Conservation (phyloP, 306 rosid genomes). For the Quercus parvula region DNA sequence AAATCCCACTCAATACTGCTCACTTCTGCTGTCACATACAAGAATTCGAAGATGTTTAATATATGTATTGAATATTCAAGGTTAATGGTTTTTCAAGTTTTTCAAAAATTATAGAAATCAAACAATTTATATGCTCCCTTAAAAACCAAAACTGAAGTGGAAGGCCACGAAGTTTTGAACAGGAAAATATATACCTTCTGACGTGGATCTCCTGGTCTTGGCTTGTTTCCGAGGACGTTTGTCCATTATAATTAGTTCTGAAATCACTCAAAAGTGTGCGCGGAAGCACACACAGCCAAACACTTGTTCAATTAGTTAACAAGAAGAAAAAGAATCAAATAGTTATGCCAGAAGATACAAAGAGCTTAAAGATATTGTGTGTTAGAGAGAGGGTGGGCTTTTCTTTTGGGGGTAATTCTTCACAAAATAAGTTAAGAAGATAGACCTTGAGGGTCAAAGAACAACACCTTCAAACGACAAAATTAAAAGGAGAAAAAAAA, state of each 20-base stretch:
- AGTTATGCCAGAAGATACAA: neutral
- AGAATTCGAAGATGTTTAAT: neutral
- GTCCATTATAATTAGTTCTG: neutral
- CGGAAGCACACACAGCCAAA: neutral
- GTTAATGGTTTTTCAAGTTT: too few species aligned
- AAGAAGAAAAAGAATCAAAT: neutral
- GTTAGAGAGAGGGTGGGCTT: neutral
- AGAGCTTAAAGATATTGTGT: neutral
- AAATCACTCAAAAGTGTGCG: neutral
- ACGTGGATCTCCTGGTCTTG: neutral
- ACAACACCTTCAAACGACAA: neutral
- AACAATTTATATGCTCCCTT: neutral
- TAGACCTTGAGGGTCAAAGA: neutral
- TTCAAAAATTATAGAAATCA: neutral
- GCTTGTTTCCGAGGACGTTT: conserved; percentile 2
- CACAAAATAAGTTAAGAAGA: neutral
- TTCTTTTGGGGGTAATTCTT: neutral
- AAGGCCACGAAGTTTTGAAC: neutral
- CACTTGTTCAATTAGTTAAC: neutral
- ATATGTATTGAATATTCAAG: neutral
- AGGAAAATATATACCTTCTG: neutral
- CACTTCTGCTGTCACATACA: conserved; percentile 36
- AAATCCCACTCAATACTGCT: conserved; percentile 44
- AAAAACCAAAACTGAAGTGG: neutral
- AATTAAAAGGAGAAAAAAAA: neutral